Percentiles rank a stretch among this genome's conserved stretches.
Evolutionary conservation across 768 basidiomycete genomes (phyloP).

Genomic region (Harrya chromipes): DNA sequence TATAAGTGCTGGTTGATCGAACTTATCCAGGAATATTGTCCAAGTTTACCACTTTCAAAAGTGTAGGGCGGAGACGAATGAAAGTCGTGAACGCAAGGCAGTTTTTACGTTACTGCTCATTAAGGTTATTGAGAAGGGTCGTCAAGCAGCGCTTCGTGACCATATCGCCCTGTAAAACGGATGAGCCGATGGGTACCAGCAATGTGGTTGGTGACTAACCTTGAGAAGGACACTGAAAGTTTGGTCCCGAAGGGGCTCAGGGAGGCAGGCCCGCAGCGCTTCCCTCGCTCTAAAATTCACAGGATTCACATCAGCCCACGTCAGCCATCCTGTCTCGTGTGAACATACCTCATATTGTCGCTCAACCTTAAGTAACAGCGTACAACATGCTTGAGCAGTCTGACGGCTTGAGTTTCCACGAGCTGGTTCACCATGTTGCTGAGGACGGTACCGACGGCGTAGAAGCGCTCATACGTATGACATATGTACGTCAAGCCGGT

Average conservation of each 20-base stretch:
- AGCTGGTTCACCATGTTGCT: conserved; percentile 99
- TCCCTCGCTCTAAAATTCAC: conserved; percentile 74
- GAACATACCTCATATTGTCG: conserved; percentile 85
- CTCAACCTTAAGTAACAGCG: conserved; percentile 94
- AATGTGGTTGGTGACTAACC: conserved; percentile 39
- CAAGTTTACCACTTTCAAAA: conserved; percentile 28
- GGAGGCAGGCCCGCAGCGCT: conserved; percentile 91
- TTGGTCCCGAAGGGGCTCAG: conserved; percentile 90
- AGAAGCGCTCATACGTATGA: conserved; percentile 99
- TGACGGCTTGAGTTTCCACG: conserved; percentile 95
- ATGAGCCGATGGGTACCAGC: conserved; percentile 11
- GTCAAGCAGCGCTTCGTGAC: conserved; percentile 95
- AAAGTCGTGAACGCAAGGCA: conserved; percentile 4
- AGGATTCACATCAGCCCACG: conserved; percentile 9
- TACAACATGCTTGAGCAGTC: conserved; percentile 96
- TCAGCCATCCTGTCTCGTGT: conserved; percentile 8
- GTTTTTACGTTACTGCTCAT: conserved; percentile 48
- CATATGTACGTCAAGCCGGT: conserved; percentile 98
- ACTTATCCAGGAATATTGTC: conserved; percentile 29
- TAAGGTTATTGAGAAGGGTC: conserved; percentile 85
- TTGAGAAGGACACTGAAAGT: conserved; percentile 92
- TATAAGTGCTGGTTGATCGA: conserved; percentile 28
- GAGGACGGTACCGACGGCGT: conserved; percentile 96
- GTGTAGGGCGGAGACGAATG: conserved; percentile 1
- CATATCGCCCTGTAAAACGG: conserved; percentile 75